Evolutionary conservation across 2,329 filamentous ascomycete species (phyloP).

Genomic region (Talaromyces islandicus): DNA sequence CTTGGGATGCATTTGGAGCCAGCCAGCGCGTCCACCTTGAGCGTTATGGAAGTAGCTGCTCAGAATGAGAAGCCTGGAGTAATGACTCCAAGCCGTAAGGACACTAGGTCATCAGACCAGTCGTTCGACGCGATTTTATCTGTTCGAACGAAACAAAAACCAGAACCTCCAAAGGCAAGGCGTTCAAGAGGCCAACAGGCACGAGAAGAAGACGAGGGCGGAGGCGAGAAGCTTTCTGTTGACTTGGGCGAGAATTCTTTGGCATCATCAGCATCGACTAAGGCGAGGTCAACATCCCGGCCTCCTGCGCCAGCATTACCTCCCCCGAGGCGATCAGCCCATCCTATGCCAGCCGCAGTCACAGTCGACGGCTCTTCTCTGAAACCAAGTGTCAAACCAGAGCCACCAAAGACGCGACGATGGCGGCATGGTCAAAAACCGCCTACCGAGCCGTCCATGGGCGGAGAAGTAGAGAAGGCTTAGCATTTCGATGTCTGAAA

Average conservation of each 20-base stretch:
- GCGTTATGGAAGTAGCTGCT: slow-evolving; percentile 70
- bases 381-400: slow-evolving; percentile 22
- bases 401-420: slow-evolving; percentile 37
- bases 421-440: slow-evolving; percentile 28
- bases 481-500: background rate
- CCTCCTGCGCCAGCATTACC: slow-evolving; percentile 35
- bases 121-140: slow-evolving; percentile 12
- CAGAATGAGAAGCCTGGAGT: slow-evolving; percentile 78
- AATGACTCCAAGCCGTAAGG: slow-evolving; percentile 65
- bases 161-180: slow-evolving; percentile 37
- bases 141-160: slow-evolving; percentile 27
- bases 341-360: slow-evolving; percentile 8
- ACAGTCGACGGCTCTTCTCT: background rate
- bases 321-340: slow-evolving; percentile 31
- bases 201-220: slow-evolving; percentile 25
- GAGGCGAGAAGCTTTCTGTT: slow-evolving; percentile 22
- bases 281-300: slow-evolving; percentile 27
- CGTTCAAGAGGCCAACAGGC: slow-evolving; percentile 36
- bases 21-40: slow-evolving; percentile 66
- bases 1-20: slow-evolving; percentile 67
- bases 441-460: slow-evolving; percentile 12
- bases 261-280: slow-evolving; percentile 12
- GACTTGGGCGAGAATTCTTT: slow-evolving; percentile 13
- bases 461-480: background rate
- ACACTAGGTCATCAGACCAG: slow-evolving; percentile 25